Percentiles rank a stretch among this genome's conserved stretches.
Conservation (phyloP, 2,329 filamentous ascomycete genomes). For the Hyphodiscus sp. region DNA sequence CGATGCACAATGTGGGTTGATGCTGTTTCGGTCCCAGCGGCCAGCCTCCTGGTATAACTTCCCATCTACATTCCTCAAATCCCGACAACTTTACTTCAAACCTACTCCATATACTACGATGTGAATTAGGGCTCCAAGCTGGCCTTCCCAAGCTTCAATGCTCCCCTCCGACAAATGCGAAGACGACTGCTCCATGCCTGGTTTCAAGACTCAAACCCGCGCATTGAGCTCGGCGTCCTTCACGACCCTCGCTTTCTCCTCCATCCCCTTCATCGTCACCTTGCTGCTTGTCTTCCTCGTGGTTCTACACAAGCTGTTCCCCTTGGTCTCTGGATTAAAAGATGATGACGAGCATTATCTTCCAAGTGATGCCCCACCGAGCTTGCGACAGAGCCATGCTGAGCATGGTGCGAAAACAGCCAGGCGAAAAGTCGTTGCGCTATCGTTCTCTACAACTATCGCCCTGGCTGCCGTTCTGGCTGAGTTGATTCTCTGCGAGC, state of each 20-base stretch:
- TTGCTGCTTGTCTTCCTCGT: constrained; percentile 58
- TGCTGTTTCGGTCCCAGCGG: not conserved
- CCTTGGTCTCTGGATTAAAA: constrained; percentile 54
- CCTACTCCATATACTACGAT: not conserved
- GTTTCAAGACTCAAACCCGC: constrained; percentile 10
- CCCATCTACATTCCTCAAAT: not conserved
- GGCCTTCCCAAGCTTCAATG: constrained; percentile 16
- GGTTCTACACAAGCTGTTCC: constrained; percentile 64
- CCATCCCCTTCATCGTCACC: constrained; percentile 62
- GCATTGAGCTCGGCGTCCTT: constrained; percentile 24
- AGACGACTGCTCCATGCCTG: constrained; percentile 12
- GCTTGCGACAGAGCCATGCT: constrained; percentile 51
- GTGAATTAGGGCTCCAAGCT: not conserved
- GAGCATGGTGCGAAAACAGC: constrained; percentile 49
- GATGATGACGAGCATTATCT: constrained; percentile 56
- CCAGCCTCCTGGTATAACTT: not conserved
- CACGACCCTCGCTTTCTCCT: constrained; percentile 51
- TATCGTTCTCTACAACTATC: constrained; percentile 70
- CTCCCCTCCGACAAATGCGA: constrained; percentile 27
- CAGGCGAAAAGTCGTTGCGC: constrained; percentile 47
- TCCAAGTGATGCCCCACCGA: constrained; percentile 54
- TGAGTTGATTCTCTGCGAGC: constrained; percentile 77
- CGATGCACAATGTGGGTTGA: not conserved
- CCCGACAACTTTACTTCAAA: not conserved
- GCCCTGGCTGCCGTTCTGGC: constrained; percentile 71